Base-by-base conservation (phyloP, 2,329 filamentous ascomycete species). In the Fusarium globosum region DNA sequence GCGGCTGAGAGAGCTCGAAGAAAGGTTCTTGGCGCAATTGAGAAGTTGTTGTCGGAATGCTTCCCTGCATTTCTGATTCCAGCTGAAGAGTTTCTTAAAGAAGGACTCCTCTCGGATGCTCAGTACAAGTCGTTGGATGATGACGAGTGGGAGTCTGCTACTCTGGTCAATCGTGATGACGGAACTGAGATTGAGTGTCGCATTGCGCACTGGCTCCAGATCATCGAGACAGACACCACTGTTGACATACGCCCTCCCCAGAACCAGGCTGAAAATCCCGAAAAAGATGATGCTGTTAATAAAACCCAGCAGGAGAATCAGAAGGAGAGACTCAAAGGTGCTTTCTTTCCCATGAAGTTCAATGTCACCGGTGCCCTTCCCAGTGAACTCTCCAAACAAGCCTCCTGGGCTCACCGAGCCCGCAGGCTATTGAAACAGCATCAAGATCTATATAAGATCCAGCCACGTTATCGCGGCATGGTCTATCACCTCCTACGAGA, bases 401-500 rank as follows among this genome's bases (percentile, higher is more conserved):
- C 58, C 39, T 38, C 53, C 8, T 74, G 77, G 73, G 38, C 20
- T 11, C 41, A 64, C n/a, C 65, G 63, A 41, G 77, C 75, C 15
- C 45, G 48, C 18, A 69, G 61, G 6, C 28, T 69, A 6, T 52
- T 81, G 18, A 21, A 21, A 1, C 57, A 30, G 6, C 35, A 74
- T 28, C 56, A 84, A 1, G 87, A 95, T 73, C 80, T 96, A 21
- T 93, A 89, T 81, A 84, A 86, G 1, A 88, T 96, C 16, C 85
- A 48, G 45, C 45, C 20, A 16, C 14, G 26, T 21, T 14, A 86
- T 23, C 89, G 94, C 11, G 91, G 91, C 1, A 83, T 86, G 1
- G 84, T 96, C 0, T 97, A 95, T 80, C 87, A 89, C 48, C 83
- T 88, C 62, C 86, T 96, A 62, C 89, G 91, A 73, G 81, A 85